phyloP scores from a whole-genome alignment of 1,139 yeast species.

The Hemisphaericaspora xylofermentans region DNA sequence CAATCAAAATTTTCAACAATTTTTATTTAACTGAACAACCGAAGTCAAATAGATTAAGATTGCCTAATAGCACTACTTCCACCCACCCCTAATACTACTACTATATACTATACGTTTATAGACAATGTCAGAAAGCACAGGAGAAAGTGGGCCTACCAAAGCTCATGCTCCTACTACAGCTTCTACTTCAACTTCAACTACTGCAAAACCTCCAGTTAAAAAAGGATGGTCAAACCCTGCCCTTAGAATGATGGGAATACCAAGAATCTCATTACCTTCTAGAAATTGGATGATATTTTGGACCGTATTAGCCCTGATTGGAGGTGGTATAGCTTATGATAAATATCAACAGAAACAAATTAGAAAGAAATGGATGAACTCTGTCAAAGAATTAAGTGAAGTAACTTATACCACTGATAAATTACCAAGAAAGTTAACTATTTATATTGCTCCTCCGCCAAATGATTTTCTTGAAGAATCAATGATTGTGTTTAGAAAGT shows the following conservation, averaged over 20 bases:
- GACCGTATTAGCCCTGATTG: conserved; percentile 61
- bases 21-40: no score
- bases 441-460: conserved; percentile 94
- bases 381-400: conserved; percentile 52
- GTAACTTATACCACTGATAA: conserved; percentile 35
- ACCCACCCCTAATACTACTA: no score
- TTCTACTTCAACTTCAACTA: conserved; percentile 1
- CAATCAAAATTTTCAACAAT: no score
- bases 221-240: conserved; percentile 83
- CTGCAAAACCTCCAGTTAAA: conserved; percentile 19
- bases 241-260: conserved; percentile 82
- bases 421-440: conserved; percentile 73
- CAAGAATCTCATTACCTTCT: conserved; percentile 74
- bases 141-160: not conserved
- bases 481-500: conserved; percentile 70
- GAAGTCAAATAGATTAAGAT: not conserved
- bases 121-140: conserved; percentile 6
- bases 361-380: conserved; percentile 63
- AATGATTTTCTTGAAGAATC: conserved; percentile 84
- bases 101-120: no score
- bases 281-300: conserved; percentile 93
- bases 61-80: not conserved
- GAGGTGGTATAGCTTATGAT: conserved; percentile 80
- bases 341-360: conserved; percentile 67
- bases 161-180: conserved; percentile 3